phyloP scores from a whole-genome alignment of 345 rosid species.

The Dovyalis caffra region DNA sequence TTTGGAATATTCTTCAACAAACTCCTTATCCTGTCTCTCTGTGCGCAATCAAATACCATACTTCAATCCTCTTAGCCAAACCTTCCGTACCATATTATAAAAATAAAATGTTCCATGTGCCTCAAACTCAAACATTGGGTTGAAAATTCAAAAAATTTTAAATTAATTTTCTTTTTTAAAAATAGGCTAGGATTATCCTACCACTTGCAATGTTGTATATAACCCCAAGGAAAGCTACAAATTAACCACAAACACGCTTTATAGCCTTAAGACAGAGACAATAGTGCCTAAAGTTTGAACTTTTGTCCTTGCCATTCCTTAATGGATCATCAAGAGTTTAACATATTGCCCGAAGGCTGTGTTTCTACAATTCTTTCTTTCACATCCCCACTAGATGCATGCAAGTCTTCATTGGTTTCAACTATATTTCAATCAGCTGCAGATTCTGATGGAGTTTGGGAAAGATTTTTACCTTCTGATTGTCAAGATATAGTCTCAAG shows the following conservation, averaged over 20 bases:
- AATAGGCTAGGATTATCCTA: not conserved
- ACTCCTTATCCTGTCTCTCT: not conserved
- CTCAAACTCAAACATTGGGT: not conserved
- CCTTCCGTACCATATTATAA: not conserved
- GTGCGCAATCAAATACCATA: not conserved
- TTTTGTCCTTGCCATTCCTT: not conserved
- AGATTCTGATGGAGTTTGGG: constrained; percentile 63
- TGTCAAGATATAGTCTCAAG: constrained; percentile 30
- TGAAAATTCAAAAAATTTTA: not conserved
- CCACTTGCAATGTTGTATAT: not conserved
- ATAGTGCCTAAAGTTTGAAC: not conserved
- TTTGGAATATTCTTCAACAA: not conserved
- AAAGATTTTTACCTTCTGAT: constrained; percentile 49
- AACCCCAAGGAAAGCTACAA: not conserved
- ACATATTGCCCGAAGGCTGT: constrained; percentile 56
- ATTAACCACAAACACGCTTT: not conserved
- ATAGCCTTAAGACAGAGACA: not conserved
- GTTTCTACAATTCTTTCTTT: constrained; percentile 52
- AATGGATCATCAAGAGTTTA: not conserved
- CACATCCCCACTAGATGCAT: constrained; percentile 59
- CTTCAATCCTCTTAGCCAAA: not conserved
- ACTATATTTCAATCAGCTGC: constrained; percentile 52
- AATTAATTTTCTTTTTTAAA: too few relatives aligned
- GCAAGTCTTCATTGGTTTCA: constrained; percentile 47
- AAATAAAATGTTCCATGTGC: not conserved